Evolutionary conservation across 2,329 filamentous ascomycete species (phyloP), one percentile per base, ranked within the genome.

Genomic region (Penicillium sp.): DNA sequence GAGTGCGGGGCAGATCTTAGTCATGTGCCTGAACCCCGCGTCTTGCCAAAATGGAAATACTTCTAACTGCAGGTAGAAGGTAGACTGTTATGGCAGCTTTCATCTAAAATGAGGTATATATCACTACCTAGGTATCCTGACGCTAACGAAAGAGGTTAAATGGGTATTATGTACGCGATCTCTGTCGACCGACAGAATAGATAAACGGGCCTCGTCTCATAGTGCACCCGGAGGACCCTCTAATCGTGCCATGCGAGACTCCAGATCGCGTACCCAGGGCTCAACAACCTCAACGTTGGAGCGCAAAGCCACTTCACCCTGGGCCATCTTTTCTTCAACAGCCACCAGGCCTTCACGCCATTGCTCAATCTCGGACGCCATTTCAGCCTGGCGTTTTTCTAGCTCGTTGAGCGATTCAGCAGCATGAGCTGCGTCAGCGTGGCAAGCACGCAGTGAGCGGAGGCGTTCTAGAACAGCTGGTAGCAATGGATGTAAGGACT

Each of bases 201-300:
- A 39, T 26, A 36, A 35, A 40, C 23, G 33, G 23, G 37, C 30
- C 16, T 10, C 15, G 23, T 30, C 13, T 31, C 30, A 47, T 16
- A 52, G 22, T 20, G 35, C 43, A 23, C 46, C 42, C 6, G 48
- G 35, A 1, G 49, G 47, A 18, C 54, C 70, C 42, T 70, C 69
- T 58, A 83, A 61, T 51, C 74, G 74, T 43, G 74, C 74, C 61
- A 95, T 74, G 64, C 85, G 83, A 54, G 72, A 76, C 67, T 96
- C 90, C 37, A 98, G 66, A 39, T 84, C 85, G 62, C 84, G 85
- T 3, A 96, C 85, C 87, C 89, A 95, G 27, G 78, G 79, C 50
- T 90, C 84, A 45, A 96, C 82, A n/a, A 84, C 75, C 53, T 83
- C 80, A 63, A 89, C 80, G 64, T 98, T 98, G 34, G 74, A 77